Evolutionary conservation across 2,329 filamentous ascomycete genomes (phyloP), one percentile per base, ranked within the genome.

Genomic region (Graphilbum ipis-grandicollis): DNA sequence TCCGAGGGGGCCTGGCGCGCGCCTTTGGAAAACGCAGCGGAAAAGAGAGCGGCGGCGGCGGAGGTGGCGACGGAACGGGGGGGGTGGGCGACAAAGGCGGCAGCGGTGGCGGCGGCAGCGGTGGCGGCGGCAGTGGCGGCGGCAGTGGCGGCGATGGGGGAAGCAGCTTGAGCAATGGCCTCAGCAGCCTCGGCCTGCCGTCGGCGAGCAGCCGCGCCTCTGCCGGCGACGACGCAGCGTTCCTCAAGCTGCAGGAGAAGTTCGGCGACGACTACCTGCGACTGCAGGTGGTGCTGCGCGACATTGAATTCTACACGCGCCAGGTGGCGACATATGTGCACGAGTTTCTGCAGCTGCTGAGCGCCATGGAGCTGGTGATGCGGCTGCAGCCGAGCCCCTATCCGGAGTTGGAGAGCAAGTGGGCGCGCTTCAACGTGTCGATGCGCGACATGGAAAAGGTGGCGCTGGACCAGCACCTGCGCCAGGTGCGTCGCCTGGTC

Each of bases 251-350:
- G 21, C 75, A 86, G 41, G 82, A 93, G 51, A 83, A 76, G 49
- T 96, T 93, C 49, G 79, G 82, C 23, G 84, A 93, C 43, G 86
- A 94, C 53, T 94, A 85, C 55, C 77, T 94, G 43, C 79, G 88
- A 41, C 62, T 96, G 21, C 88, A 96, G 51, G 80, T 98, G 29
- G 83, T 94, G 31, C 75, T 92, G 50, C 75, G 86, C 40, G 90
- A 96, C 53, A 79, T 93, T n/a, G 84, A 94, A 50, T 84, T 78
- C 48, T 96, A 96, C 54, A 77, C 84, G 5, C 71, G 79, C n/a
- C 77, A 86, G 39, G 74, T 83, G 4, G 73, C 79, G 9, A 71
- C 70, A n/a, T 84, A 82, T 44, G 78, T 93, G 35, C 72, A 79
- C 40, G 77, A 82, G 45, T 85, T 93, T 48, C 69, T 85, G 34